Evolutionary conservation across 768 basidiomycete genomes (phyloP).

Genomic region (Hysterangium stoloniferum): DNA sequence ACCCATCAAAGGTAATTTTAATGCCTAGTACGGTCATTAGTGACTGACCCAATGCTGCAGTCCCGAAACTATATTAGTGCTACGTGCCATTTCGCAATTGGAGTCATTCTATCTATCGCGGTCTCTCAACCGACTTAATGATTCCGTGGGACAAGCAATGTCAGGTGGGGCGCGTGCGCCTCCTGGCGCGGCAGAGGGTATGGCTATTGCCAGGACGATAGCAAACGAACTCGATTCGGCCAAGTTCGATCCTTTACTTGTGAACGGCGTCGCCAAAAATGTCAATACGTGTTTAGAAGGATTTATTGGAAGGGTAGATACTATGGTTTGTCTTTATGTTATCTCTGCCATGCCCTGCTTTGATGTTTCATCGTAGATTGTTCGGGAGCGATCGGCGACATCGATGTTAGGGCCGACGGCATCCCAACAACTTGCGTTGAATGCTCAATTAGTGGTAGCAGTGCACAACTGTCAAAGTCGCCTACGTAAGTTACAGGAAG

Average conservation of each 20-base stretch:
- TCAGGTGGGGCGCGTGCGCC: constrained; percentile 60
- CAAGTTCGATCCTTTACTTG: constrained; percentile 84
- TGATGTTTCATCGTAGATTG: constrained; percentile 38
- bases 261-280: constrained; percentile 71
- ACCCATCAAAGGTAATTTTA: constrained; percentile 68
- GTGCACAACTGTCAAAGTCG: constrained; percentile 71
- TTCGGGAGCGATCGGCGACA: constrained; percentile 71
- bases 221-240: constrained; percentile 92
- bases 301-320: constrained; percentile 55
- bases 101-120: constrained; percentile 86
- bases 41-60: constrained; percentile 31
- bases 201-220: constrained; percentile 65
- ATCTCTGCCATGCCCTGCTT: not conserved
- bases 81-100: constrained; percentile 76
- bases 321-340: constrained; percentile 43
- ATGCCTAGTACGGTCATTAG: not conserved
- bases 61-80: constrained; percentile 84
- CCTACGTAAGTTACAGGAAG: constrained; percentile 55
- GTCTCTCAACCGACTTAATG: constrained; percentile 76
- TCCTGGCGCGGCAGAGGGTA: constrained; percentile 70
- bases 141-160: constrained; percentile 71
- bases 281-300: constrained; percentile 62
- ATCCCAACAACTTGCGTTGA: constrained; percentile 70
- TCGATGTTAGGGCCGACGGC: constrained; percentile 69
- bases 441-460: constrained; percentile 71